Percentiles rank a stretch among this genome's conserved stretches.
These are phyloP conservation scores for Camelina neglecta DNA, from an alignment of 345 rosid species.

Conservation along the genomic window DNA sequence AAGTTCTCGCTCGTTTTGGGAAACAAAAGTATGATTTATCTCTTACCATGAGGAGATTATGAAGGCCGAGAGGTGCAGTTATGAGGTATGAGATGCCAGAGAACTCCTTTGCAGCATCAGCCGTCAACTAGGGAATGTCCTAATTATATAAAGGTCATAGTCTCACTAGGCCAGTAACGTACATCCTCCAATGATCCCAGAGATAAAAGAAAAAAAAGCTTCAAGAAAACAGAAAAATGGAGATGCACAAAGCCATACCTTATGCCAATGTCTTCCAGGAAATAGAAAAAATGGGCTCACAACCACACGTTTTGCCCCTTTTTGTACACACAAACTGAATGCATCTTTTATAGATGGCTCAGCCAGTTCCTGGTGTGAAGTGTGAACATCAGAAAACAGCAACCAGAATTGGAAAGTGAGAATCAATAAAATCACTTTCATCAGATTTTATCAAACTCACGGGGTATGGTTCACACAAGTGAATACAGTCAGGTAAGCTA, in stretches of 20 bases:
- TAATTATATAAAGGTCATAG: slow-evolving; percentile 33
- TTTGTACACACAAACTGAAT: slow-evolving; percentile 66
- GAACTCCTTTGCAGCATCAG: slow-evolving; percentile 91
- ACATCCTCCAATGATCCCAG: neutral
- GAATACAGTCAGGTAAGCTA: slow-evolving; percentile 2
- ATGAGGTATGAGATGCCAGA: slow-evolving; percentile 68
- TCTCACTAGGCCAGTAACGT: neutral
- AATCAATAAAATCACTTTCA: neutral
- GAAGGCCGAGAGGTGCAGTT: slow-evolving; percentile 93
- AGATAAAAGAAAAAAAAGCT: neutral
- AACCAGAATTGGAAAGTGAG: neutral
- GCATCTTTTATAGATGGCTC: slow-evolving; percentile 88
- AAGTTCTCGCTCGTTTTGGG: too few species aligned
- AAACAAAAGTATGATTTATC: neutral
- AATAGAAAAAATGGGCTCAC: slow-evolving; percentile 92
- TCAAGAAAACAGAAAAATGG: slow-evolving; percentile 20
- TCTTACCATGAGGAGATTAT: slow-evolving; percentile 80
- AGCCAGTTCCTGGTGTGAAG: slow-evolving; percentile 71
- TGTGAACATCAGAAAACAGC: slow-evolving; percentile 15
- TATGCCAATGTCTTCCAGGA: slow-evolving; percentile 95
- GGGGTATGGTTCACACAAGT: slow-evolving; percentile 7
- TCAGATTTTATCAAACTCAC: neutral
- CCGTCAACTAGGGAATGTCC: slow-evolving; percentile 86
- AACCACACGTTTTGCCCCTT: slow-evolving; percentile 82
- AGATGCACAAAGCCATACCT: slow-evolving; percentile 53